These are phyloP conservation scores for Davidsoniella australis DNA, from an alignment of 2,329 filamentous ascomycete species.

Conservation along the genomic window DNA sequence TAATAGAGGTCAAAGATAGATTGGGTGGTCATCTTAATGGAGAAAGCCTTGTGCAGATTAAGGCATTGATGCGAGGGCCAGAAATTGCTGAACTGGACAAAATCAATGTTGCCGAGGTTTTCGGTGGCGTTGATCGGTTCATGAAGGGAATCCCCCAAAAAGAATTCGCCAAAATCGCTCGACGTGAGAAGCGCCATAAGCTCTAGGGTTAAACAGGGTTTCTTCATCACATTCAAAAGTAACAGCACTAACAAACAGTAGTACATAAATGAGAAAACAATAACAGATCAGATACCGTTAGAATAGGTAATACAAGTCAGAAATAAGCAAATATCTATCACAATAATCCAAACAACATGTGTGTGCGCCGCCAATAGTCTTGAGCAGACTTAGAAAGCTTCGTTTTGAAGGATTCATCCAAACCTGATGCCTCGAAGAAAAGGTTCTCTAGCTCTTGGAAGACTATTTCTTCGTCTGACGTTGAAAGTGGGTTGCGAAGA, in stretches of 20 bases:
- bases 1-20: slow-evolving; percentile 64
- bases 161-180: slow-evolving; percentile 73
- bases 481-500: slow-evolving; percentile 29
- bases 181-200: slow-evolving; percentile 88
- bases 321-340: slow-evolving; percentile 19
- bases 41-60: slow-evolving; percentile 67
- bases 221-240: background rate
- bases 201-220: slow-evolving; percentile 31
- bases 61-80: slow-evolving; percentile 61
- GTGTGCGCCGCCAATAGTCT: slow-evolving; percentile 73
- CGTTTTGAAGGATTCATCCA: slow-evolving; percentile 25
- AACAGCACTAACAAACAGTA: background rate
- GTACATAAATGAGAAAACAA: background rate
- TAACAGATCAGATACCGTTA: background rate
- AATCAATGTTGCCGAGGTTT: slow-evolving; percentile 71
- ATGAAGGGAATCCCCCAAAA: slow-evolving; percentile 64
- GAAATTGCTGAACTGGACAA: slow-evolving; percentile 56
- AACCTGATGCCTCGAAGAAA: slow-evolving; percentile 27
- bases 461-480: slow-evolving; percentile 16
- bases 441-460: slow-evolving; percentile 30
- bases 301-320: background rate
- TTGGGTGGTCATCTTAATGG: slow-evolving; percentile 66
- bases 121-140: slow-evolving; percentile 71
- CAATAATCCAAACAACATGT: slow-evolving; percentile 65
- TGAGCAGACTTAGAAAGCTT: slow-evolving; percentile 39